These are phyloP conservation scores for Chlorella sp. DNA, from an alignment of 139 green algal species.

Conservation along the genomic window DNA sequence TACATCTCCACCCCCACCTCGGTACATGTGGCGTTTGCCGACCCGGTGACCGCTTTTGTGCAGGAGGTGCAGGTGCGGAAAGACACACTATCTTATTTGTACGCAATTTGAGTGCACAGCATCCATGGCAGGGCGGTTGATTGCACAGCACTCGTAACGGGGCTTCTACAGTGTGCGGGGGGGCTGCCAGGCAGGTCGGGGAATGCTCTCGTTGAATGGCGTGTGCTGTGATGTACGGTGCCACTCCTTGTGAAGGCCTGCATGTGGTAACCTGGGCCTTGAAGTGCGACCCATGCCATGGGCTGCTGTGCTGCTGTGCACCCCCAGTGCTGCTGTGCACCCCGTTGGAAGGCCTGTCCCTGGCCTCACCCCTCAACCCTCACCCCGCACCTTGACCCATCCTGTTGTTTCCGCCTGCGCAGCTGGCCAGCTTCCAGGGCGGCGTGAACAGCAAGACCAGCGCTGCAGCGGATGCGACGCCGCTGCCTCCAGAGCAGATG, in stretches of 20 bases:
- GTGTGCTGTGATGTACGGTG: neutral
- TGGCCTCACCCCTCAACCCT: neutral
- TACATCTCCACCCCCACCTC: conserved; percentile 49
- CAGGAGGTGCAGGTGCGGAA: conserved; percentile 35
- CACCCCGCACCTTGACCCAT: neutral
- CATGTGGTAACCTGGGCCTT: no score
- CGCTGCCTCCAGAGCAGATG: conserved; percentile 41
- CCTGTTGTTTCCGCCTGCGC: neutral
- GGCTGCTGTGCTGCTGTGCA: no score
- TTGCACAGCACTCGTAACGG: no score
- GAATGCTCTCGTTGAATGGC: neutral
- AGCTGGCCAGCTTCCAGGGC: conserved; percentile 46
- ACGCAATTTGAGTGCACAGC: no score
- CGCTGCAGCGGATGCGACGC: conserved; percentile 7
- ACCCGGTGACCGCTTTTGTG: conserved; percentile 44
- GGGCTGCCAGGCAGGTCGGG: neutral
- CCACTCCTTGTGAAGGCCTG: no score
- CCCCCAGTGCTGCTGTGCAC: neutral
- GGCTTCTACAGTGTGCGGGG: no score
- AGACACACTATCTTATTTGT: no score
- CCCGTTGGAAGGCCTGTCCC: neutral
- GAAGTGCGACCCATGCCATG: no score
- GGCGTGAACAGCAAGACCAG: conserved; percentile 27
- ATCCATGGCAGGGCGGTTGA: no score
- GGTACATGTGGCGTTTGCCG: conserved; percentile 51